A percentile compares a stretch with the other conserved stretches of the same genome.
These are phyloP conservation scores for Suhomyces xylopsoci DNA, from an alignment of 805 yeast genomes.

Conservation along the genomic window DNA sequence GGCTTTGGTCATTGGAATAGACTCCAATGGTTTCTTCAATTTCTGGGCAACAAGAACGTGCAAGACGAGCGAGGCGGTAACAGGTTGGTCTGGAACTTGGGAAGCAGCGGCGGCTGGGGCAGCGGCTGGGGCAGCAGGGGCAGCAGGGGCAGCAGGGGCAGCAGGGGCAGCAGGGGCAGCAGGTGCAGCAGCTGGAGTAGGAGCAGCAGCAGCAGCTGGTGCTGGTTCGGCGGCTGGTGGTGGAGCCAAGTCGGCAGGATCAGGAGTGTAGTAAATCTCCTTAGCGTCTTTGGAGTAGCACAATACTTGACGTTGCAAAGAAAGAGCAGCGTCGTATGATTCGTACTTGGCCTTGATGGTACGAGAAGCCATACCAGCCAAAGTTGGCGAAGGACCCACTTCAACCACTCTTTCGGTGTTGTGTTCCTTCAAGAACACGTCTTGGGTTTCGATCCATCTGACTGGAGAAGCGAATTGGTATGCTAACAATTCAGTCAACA, in stretches of 20 bases:
- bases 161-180: slow-evolving; percentile 53
- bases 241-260: slow-evolving; percentile 55
- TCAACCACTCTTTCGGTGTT: slow-evolving; percentile 97
- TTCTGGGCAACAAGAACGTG: slow-evolving; percentile 94
- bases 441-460: slow-evolving; percentile 99
- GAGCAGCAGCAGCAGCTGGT: slow-evolving; percentile 52
- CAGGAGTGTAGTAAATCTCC: slow-evolving; percentile 93
- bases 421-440: slow-evolving; percentile 89
- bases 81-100: slow-evolving; percentile 85
- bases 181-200: slow-evolving; percentile 27
- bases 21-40: slow-evolving; percentile 84
- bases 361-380: slow-evolving; percentile 98
- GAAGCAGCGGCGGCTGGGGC: slow-evolving; percentile 80
- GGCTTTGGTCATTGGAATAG: slow-evolving; percentile 84
- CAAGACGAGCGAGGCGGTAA: slow-evolving; percentile 74
- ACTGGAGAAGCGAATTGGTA: slow-evolving; percentile 99
- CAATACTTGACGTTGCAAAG: slow-evolving; percentile 88
- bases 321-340: slow-evolving; percentile 95
- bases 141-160: slow-evolving; percentile 58
- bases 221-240: slow-evolving; percentile 23
- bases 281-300: slow-evolving; percentile 95
- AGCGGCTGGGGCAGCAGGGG: slow-evolving; percentile 57
- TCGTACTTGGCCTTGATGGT: slow-evolving; percentile 94
- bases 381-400: slow-evolving; percentile 97
- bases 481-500: slow-evolving; percentile 93